Evolutionary conservation across 2,329 filamentous ascomycete species (phyloP), one percentile per base, ranked within the genome.

Genomic region (Periconia macrospinosa): DNA sequence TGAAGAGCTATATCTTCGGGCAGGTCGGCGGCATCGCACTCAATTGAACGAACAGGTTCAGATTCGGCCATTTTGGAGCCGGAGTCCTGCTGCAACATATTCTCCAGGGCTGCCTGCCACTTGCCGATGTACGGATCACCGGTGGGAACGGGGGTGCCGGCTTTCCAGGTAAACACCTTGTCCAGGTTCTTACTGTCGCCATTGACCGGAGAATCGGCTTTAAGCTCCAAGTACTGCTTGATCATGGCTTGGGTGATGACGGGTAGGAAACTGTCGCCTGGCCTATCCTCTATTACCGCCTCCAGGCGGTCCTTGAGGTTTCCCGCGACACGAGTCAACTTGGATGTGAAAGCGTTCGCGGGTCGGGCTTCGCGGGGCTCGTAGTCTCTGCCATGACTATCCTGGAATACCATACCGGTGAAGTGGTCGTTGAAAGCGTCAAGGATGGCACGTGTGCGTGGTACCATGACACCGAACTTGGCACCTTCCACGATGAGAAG

Each of bases 371-470:
- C 30, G 27, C 61, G 53, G 17, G 54, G 52, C 10, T 23, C 45
- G 5, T 47, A 14, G 2, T 50, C 33, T 3, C 44, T 10, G 2
- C 54, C 58, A 37, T 50, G 5, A 15, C 19, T 41, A 13, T 56
- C 54, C 15, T 43, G 19, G 0, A 62, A 23, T 3, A 54, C 41
- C 6, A 30, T 49, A 1, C 58, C 57, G 1, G 27, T 41, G 27
- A 67, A 65, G 19, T 54, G 58, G 8, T 33, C n/a, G 19, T 64
- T 65, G 50, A 65, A 67, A 2, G 46, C 55, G 0, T 53, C 53
- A 1, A 57, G 30, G 1, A 67, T 44, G 2, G n/a, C 18, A 14
- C 20, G 52, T 0, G 40, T 33, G 1, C 46, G 51, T 0, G 61
- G 59, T 6, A 63, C 13, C 30, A 56, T 23, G 33, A 63, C 42